A percentile compares a stretch with the other conserved stretches of the same genome.
These are phyloP conservation scores for Salix arbutifolia DNA, from an alignment of 345 rosid genomes.

Conservation along the genomic window DNA sequence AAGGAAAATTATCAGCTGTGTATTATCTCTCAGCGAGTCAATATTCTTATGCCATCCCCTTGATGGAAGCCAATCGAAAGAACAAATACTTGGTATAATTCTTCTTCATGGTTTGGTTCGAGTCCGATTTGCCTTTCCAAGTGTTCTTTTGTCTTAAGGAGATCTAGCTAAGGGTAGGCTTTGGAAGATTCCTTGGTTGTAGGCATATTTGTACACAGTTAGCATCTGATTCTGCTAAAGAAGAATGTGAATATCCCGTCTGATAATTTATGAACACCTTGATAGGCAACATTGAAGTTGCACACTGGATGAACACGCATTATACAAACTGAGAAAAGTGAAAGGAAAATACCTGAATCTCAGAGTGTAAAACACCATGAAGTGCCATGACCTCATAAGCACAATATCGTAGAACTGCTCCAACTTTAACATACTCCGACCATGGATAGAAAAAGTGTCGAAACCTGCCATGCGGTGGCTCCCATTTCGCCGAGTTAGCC, in stretches of 20 bases:
- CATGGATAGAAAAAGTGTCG: constrained; percentile 59
- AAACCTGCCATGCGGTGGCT: constrained; percentile 69
- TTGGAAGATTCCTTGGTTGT: constrained; percentile 16
- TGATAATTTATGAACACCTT: neutral
- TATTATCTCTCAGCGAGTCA: neutral
- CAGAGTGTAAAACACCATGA: constrained; percentile 66
- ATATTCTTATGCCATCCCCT: neutral
- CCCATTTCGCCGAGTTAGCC: constrained; percentile 68
- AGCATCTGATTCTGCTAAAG: constrained; percentile 23
- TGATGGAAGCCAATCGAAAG: constrained; percentile 16
- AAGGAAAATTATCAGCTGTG: neutral
- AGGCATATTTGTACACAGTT: neutral
- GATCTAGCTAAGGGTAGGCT: neutral
- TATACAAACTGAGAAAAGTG: neutral
- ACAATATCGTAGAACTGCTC: constrained; percentile 50
- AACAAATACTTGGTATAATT: constrained; percentile 22
- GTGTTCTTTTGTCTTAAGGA: constrained; percentile 8
- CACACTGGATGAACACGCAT: constrained; percentile 3
- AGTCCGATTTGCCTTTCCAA: neutral
- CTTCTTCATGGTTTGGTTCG: neutral
- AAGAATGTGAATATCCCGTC: constrained; percentile 31
- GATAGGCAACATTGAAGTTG: neutral
- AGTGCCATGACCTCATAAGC: constrained; percentile 73
- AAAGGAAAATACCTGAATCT: constrained; percentile 48
- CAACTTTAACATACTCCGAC: constrained; percentile 70